Conservation (phyloP, 2,329 filamentous ascomycete species). For the Epichloe aotearoae region DNA sequence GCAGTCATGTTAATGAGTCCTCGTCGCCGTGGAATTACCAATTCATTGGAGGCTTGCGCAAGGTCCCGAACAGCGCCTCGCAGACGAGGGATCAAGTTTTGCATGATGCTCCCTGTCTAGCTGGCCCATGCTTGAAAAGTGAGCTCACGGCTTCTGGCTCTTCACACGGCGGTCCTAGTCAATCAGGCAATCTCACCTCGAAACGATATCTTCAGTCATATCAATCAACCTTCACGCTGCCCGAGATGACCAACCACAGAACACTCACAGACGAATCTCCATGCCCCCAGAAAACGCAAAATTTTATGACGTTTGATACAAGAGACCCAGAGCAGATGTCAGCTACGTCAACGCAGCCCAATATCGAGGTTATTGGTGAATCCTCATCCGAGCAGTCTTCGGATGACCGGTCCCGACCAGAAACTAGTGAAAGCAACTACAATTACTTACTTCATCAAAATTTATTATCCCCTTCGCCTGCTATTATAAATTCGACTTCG, state of each 20-base stretch:
- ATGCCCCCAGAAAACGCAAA: not conserved
- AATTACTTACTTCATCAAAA: conserved; percentile 43
- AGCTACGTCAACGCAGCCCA: conserved; percentile 31
- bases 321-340: conserved; percentile 26
- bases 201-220: conserved; percentile 16
- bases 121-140: not conserved
- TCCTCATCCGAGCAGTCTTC: conserved; percentile 31
- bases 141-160: not conserved
- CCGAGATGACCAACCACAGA: conserved; percentile 42
- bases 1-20: conserved; percentile 8
- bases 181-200: conserved; percentile 7
- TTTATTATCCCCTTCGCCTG: conserved; percentile 17
- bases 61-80: conserved; percentile 23
- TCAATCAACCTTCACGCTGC: conserved; percentile 28
- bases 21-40: conserved; percentile 38
- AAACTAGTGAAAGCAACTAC: conserved; percentile 26
- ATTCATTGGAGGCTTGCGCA: conserved; percentile 41
- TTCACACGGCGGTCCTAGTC: not conserved
- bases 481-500: not conserved
- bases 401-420: conserved; percentile 21
- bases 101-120: not conserved
- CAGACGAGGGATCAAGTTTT: not conserved
- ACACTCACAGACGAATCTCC: conserved; percentile 25
- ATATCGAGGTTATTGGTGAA: conserved; percentile 37
- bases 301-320: not conserved